Evolutionary conservation across 768 basidiomycete species (phyloP), one percentile per base, ranked within the genome.

Genomic region (Agaricus sinodeliciosus): DNA sequence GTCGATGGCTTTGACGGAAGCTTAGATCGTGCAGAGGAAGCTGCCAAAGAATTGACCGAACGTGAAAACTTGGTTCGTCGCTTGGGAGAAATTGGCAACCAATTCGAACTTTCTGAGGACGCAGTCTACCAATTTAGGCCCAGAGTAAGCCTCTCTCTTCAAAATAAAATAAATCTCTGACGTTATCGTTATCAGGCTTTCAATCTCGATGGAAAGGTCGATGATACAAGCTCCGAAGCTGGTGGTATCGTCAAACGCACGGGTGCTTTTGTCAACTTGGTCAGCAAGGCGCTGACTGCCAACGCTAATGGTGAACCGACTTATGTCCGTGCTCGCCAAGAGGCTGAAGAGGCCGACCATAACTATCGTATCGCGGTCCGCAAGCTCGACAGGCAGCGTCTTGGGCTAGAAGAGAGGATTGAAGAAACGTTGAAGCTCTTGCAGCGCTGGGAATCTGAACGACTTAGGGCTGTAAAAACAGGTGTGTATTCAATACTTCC

Each of bases 81-180:
- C 43, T 72, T 93, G 44, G 90, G 90, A 34, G 90, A 92, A 63
- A 72, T 89, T 47, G 90, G 90, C 8, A 93, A 93, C 61, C 75
- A 78, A 48, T 92, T 89, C 57, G 89, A 89, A 59, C 78, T 78
- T 55, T 77, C 82, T 2, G 84, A 87, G 39, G 88, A 88, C 58
- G 87, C 87, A 1, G 91, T 78, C 62, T 93, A 87, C 64, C 90
- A 92, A 65, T 91, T 93, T 71, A 73, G 90, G 13, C 80, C 84
- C 18, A 90, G 86, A 77, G 89, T 87, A 54, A 3, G 72, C 61
- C 18, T 47, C 16, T 31, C 31, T 15, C 26, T 16, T 34, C 39
- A 35, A n/a, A 28, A 9, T n/a, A 51, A 28, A 45, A 18, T 15
- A 16, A 9, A 18, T 43, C 49, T 44, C 16, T 41, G 16, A 40